Base-by-base conservation (phyloP, 2,329 filamentous ascomycete genomes). In the Penicillium sp. region DNA sequence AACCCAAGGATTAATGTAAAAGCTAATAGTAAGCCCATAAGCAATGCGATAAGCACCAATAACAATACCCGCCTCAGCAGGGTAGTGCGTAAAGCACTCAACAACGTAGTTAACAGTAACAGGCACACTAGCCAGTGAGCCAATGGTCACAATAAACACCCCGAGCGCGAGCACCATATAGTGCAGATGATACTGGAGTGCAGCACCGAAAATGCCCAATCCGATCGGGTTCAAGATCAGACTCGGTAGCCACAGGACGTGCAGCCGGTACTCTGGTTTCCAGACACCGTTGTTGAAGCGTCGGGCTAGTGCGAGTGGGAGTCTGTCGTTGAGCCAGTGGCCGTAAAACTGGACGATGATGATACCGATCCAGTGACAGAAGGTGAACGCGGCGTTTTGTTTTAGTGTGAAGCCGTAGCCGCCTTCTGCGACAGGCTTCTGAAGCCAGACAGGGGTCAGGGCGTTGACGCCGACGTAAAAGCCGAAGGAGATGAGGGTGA, bases 401-500 rank as follows among this genome's bases (percentile, higher is more conserved):
- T 72, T 63, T 0, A 76, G 66, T 0, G 71, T 71, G 59, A 79
- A 79, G 14, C 76, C 76, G 61, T 80, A 80, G 1, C 78, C 78
- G 24, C 75, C 75, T 4, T 59, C 63, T 6, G 63, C 62, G 16
- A 66, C 55, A 1, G 77, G 73, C 24, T 68, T 67, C 55, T 78
- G 76, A 5, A 79, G 69, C 67, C 72, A 78, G n/a, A 74, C 68
- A 0, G 74, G 66, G 1, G 72, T 69, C 1, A 75, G 60, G 14
- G 69, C 68, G 48, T 74, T 73, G 49, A 74, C 65, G 2, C 66
- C 68, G 19, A 74, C 68, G 26, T 70, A 71, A 56, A 71, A 74
- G 8, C 72, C 73, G 49, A 77, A 75, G 50, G 66, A 67, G 33
- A 76, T 71, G 7, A 72, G 56, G 26, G 71, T 69, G 62, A 76